Percentiles rank a stretch among this genome's conserved stretches.
Conservation (phyloP, 306 rosid species). For the Citrullus amarus region DNA sequence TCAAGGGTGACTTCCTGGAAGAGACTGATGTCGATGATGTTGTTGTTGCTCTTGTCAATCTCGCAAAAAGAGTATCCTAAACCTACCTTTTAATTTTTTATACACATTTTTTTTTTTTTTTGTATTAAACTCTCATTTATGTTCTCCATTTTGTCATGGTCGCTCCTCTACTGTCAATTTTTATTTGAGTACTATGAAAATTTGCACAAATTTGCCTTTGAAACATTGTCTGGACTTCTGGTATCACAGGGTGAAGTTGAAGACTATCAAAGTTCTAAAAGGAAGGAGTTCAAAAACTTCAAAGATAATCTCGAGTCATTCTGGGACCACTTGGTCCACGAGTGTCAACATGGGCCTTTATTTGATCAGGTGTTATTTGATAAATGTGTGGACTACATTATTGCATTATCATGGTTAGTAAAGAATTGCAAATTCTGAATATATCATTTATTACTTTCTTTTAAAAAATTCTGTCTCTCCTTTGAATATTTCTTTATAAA, state of each 20-base stretch:
- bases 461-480: slow-evolving; percentile 10
- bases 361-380: slow-evolving; percentile 84
- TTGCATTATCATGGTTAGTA: slow-evolving; percentile 91
- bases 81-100: slow-evolving; percentile 3
- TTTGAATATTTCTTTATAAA: neutral
- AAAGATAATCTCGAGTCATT: slow-evolving; percentile 79
- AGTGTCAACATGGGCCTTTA: slow-evolving; percentile 88
- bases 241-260: slow-evolving; percentile 65
- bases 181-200: neutral
- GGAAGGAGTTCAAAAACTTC: slow-evolving; percentile 76
- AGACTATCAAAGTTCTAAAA: slow-evolving; percentile 87
- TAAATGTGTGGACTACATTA: slow-evolving; percentile 97
- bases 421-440: neutral
- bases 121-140: neutral
- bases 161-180: neutral
- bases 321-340: slow-evolving; percentile 76
- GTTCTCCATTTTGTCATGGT: neutral
- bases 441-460: slow-evolving; percentile 9
- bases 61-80: slow-evolving; percentile 63
- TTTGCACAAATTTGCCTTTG: slow-evolving; percentile 1
- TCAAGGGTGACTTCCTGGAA: slow-evolving; percentile 62
- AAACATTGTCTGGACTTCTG: slow-evolving; percentile 20
- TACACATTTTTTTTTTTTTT: neutral
- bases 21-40: slow-evolving; percentile 89
- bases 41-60: slow-evolving; percentile 81